Evolutionary conservation across 805 yeast species (phyloP).

Genomic region (Nakazawaea wyomingensis): DNA sequence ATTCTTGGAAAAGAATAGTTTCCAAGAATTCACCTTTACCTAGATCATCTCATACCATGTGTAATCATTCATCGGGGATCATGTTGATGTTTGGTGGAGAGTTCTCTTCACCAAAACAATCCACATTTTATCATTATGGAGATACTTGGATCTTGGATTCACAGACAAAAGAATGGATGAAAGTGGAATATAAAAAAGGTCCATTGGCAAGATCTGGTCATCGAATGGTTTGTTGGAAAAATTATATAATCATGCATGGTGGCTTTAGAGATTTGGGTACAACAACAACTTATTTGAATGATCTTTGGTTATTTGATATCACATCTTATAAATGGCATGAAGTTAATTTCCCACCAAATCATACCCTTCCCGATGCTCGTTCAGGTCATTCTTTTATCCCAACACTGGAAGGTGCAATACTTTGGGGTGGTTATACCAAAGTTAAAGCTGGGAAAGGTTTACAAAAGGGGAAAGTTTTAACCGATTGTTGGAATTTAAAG

Average conservation of each 20-base stretch:
- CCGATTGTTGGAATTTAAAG: slow-evolving; percentile 81
- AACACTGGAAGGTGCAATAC: slow-evolving; percentile 69
- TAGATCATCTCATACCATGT: slow-evolving; percentile 89
- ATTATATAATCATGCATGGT: slow-evolving; percentile 78
- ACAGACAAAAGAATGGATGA: slow-evolving; percentile 82
- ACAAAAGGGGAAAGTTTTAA: slow-evolving; percentile 85
- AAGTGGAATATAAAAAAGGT: slow-evolving; percentile 66
- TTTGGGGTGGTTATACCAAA: slow-evolving; percentile 93
- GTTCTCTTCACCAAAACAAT: slow-evolving; percentile 92
- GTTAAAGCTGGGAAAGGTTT: slow-evolving; percentile 84
- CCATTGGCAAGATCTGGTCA: slow-evolving; percentile 93
- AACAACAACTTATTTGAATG: slow-evolving; percentile 77
- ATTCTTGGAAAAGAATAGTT: slow-evolving; percentile 71
- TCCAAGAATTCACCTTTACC: slow-evolving; percentile 91
- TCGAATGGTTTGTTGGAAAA: slow-evolving; percentile 87
- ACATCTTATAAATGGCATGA: slow-evolving; percentile 88
- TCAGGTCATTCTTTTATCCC: slow-evolving; percentile 90
- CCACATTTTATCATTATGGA: slow-evolving; percentile 92
- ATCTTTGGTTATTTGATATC: slow-evolving; percentile 89
- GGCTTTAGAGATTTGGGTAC: slow-evolving; percentile 90
- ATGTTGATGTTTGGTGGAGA: slow-evolving; percentile 92
- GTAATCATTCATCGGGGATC: slow-evolving; percentile 87
- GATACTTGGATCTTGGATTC: slow-evolving; percentile 94
- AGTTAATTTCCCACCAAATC: slow-evolving; percentile 78
- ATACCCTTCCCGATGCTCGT: slow-evolving; percentile 81